These are phyloP conservation scores for Trypanosoma lewisi DNA, from an alignment of 208 protist species.

Conservation along the genomic window DNA sequence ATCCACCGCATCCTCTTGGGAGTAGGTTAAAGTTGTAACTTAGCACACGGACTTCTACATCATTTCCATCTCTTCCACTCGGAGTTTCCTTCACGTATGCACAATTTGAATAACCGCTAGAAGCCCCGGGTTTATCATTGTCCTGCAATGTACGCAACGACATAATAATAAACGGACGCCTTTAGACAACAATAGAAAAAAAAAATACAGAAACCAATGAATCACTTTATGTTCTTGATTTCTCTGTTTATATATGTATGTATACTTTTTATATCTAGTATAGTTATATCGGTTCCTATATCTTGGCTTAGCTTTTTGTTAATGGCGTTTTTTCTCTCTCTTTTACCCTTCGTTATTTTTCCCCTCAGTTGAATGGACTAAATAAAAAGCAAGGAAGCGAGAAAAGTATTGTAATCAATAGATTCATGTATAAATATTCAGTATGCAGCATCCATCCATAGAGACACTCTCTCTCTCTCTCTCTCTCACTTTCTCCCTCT, in stretches of 20 bases:
- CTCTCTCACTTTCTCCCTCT: too few species aligned
- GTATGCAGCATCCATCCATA: too few species aligned
- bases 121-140: neutral
- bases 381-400: too few species aligned
- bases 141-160: neutral
- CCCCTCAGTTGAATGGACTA: too few species aligned
- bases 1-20: constrained; percentile 71
- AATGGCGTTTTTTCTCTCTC: too few species aligned
- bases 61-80: neutral
- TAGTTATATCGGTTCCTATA: too few species aligned
- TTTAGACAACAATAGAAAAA: neutral
- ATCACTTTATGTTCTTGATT: neutral
- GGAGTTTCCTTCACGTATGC: neutral
- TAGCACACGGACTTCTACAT: constrained; percentile 53
- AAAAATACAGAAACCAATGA: neutral
- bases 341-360: too few species aligned
- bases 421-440: too few species aligned
- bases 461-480: too few species aligned
- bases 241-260: neutral
- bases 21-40: constrained; percentile 92
- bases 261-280: too few species aligned
- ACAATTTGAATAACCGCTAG: neutral
- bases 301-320: too few species aligned
- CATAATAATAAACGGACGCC: neutral
- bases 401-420: too few species aligned